These are phyloP conservation scores for Piromyces finnis DNA, from an alignment of 192 early-diverging fungal genomes.

Conservation along the genomic window DNA sequence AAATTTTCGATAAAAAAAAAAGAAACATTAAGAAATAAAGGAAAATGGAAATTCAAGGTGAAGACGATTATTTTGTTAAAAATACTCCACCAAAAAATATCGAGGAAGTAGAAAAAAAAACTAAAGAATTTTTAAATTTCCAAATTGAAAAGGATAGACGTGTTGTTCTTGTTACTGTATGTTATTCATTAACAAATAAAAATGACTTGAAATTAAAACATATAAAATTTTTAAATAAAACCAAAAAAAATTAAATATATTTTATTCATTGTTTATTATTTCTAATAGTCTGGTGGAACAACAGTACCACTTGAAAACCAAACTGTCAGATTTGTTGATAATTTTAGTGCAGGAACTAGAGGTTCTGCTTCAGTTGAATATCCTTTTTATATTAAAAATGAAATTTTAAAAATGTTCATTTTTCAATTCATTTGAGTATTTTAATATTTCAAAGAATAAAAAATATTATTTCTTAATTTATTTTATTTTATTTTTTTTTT, in stretches of 20 bases:
- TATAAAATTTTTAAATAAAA: too few species aligned
- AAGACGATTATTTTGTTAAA: conserved; percentile 1
- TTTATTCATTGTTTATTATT: too few species aligned
- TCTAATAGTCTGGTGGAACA: conserved; percentile 74
- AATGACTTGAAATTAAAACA: too few species aligned
- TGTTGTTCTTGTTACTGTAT: conserved; percentile 78
- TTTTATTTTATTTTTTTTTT: neutral
- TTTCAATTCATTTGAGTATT: too few species aligned
- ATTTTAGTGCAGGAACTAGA: conserved; percentile 90
- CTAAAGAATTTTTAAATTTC: conserved; percentile 10
- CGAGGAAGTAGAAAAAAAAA: neutral
- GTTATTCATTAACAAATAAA: neutral
- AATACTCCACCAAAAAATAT: neutral
- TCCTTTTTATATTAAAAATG: conserved; percentile 40
- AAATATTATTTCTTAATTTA: neutral
- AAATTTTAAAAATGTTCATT: too few species aligned
- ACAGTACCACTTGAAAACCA: conserved; percentile 87
- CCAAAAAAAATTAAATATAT: too few species aligned
- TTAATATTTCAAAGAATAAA: too few species aligned
- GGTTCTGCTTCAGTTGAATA: conserved; percentile 90
- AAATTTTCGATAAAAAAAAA: too few species aligned
- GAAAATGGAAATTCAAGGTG: neutral
- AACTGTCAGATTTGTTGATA: conserved; percentile 97
- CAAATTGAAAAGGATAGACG: conserved; percentile 16
- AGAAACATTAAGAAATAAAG: too few species aligned